Base-by-base conservation (phyloP, 345 rosid species). In the Eucalyptus marginata region DNA sequence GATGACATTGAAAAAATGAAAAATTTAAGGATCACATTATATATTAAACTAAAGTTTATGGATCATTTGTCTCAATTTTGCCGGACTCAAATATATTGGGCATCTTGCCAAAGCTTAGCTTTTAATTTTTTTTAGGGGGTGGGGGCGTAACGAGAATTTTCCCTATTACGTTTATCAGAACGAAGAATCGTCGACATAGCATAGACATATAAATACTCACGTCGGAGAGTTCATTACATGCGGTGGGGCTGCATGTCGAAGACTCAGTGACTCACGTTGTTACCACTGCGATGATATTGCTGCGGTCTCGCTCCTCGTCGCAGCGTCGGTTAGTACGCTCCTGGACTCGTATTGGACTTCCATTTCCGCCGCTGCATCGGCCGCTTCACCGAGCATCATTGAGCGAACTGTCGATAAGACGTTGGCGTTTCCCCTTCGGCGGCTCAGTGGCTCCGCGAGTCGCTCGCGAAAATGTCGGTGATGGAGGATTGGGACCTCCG, bases 81-180 rank as follows among this genome's bases (percentile, higher is more conserved):
- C 9, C 0, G 4, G 4, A 17, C 36, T n/a, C 36, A 5, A 14
- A 29, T 64, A 64, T 64, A n/a, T 0, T 2, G 36, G 25, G 44
- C 81, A 33, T 36, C 40, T 71, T 10, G 44, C 44, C 13, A 71
- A 71, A 17, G 5, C 10, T 7, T 8, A 66, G 71, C 20, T 31
- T 66, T 66, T 66, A 17, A 51, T n/a, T 4, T 15, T 31, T 31
- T 31, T 64, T 4, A 13, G 2, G 40, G 79, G 40, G 79, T 0
- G 11, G 22, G 43, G 3, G 79, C 22, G 20, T 31, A 15, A 31
- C 8, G 2, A 66, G 79, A 66, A 66, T 31, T 0, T 31, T 66
- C 43, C 79, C 43, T 16, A 15, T n/a, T n/a, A n/a, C n/a, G n/a
- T 18, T 71, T 36, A 17, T 33, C 14, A 18, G 81, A 9, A 71